phyloP scores from a whole-genome alignment of 163 green algal species.

The Chlorella variabilis region DNA sequence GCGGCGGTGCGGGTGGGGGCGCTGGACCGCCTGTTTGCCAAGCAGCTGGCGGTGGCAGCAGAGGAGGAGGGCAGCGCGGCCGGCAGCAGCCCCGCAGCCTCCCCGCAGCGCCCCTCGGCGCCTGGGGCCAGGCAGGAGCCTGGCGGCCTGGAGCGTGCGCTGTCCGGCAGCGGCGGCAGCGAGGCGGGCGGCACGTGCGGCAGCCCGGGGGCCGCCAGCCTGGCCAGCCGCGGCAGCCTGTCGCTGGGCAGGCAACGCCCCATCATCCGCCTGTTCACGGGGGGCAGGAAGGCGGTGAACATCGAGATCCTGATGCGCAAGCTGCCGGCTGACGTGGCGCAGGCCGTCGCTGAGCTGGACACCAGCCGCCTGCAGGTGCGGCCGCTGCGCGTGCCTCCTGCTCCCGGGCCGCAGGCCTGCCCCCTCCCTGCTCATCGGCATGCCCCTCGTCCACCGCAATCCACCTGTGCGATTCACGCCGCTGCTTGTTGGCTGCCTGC shows the following conservation, averaged over 20 bases:
- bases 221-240: not conserved
- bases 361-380: constrained; percentile 11
- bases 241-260: not conserved
- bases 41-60: not conserved
- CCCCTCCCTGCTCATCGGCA: too few species aligned
- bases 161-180: not conserved
- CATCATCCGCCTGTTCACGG: constrained; percentile 22
- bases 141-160: not conserved
- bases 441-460: too few species aligned
- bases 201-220: not conserved
- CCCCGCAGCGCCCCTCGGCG: not conserved
- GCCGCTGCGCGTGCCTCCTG: not conserved
- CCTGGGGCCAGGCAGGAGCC: not conserved
- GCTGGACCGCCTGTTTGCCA: constrained; percentile 31
- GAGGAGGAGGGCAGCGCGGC: not conserved
- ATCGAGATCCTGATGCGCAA: constrained; percentile 35
- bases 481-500: not conserved
- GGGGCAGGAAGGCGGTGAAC: constrained; percentile 29
- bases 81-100: not conserved
- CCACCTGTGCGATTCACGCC: too few species aligned
- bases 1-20: constrained; percentile 5
- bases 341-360: constrained; percentile 31
- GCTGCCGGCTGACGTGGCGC: constrained; percentile 30
- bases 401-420: too few species aligned
- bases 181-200: not conserved